Evolutionary conservation across 441 rosid genomes (phyloP).

Genomic region (Pelargonium fulgidum): DNA sequence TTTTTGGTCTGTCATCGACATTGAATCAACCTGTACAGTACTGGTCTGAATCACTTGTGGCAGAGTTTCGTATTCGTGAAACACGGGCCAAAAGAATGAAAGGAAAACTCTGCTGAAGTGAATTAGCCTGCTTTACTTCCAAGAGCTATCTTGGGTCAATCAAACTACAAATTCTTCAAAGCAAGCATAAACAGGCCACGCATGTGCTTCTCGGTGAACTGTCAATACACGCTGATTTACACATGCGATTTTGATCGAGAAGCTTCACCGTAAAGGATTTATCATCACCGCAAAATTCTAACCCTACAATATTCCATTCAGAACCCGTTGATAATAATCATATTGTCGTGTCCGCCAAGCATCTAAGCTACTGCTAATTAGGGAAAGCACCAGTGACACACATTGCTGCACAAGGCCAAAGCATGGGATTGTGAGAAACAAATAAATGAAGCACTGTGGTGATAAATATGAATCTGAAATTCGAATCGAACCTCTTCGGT

Average conservation of each 20-base stretch:
- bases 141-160: slow-evolving; percentile 24
- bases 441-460: slow-evolving; percentile 2
- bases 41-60: slow-evolving; percentile 19
- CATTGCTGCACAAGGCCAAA: slow-evolving; percentile 66
- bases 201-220: background rate
- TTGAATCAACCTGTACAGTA: slow-evolving; percentile 35
- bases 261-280: slow-evolving; percentile 22
- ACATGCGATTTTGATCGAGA: slow-evolving; percentile 15
- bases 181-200: slow-evolving; percentile 21
- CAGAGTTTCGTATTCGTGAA: slow-evolving; percentile 20
- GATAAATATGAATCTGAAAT: slow-evolving; percentile 9
- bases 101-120: slow-evolving; percentile 15
- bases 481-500: slow-evolving; percentile 75
- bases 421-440: slow-evolving; percentile 16
- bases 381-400: slow-evolving; percentile 87
- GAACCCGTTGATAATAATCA: slow-evolving; percentile 89
- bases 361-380: slow-evolving; percentile 92
- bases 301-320: slow-evolving; percentile 82
- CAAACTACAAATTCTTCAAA: slow-evolving; percentile 35
- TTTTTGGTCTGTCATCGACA: slow-evolving; percentile 14
- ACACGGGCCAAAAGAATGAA: slow-evolving; percentile 15
- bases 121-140: slow-evolving; percentile 27
- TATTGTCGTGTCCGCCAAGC: slow-evolving; percentile 98
- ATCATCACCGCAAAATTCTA: slow-evolving; percentile 16
- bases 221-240: slow-evolving; percentile 12